Evolutionary conservation across 805 yeast genomes (phyloP).

Genomic region (Candida takata): DNA sequence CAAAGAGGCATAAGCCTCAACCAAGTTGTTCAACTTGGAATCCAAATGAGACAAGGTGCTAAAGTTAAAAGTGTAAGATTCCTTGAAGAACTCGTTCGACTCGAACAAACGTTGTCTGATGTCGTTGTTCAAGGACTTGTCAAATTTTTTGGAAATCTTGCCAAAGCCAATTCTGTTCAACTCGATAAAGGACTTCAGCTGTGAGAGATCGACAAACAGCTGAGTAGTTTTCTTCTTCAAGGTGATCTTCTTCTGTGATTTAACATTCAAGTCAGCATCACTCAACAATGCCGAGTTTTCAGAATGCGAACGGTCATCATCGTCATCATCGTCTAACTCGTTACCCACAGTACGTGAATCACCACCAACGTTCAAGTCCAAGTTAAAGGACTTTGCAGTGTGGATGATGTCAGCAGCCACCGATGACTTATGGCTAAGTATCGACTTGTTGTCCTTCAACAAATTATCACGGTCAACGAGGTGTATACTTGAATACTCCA

Average conservation of each 20-base stretch:
- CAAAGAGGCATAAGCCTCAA: slow-evolving; percentile 47
- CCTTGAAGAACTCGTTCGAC: slow-evolving; percentile 34
- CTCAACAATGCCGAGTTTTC: slow-evolving; percentile 43
- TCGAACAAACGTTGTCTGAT: slow-evolving; percentile 44
- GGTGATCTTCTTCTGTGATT: slow-evolving; percentile 51
- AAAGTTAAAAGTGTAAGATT: slow-evolving; percentile 49
- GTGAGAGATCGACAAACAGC: slow-evolving; percentile 67
- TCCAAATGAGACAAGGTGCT: slow-evolving; percentile 44
- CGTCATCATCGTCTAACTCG: slow-evolving; percentile 33
- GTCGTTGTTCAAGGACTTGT: slow-evolving; percentile 60
- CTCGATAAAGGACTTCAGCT: slow-evolving; percentile 76
- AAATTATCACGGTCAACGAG: slow-evolving; percentile 19
- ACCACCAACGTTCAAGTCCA: slow-evolving; percentile 23
- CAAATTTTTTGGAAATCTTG: slow-evolving; percentile 85
- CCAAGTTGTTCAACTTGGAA: slow-evolving; percentile 42
- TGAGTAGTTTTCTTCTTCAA: slow-evolving; percentile 57
- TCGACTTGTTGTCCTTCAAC: slow-evolving; percentile 19
- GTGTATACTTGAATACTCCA: slow-evolving; percentile 31
- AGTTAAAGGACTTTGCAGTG: slow-evolving; percentile 15
- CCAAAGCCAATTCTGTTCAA: slow-evolving; percentile 80
- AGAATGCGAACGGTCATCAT: slow-evolving; percentile 33
- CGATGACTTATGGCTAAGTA: slow-evolving; percentile 19
- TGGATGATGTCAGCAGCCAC: slow-evolving; percentile 16
- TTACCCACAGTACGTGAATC: slow-evolving; percentile 8
- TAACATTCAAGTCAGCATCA: slow-evolving; percentile 42